Base-by-base conservation (phyloP, 805 yeast species). In the Ogataea ramenticola region DNA sequence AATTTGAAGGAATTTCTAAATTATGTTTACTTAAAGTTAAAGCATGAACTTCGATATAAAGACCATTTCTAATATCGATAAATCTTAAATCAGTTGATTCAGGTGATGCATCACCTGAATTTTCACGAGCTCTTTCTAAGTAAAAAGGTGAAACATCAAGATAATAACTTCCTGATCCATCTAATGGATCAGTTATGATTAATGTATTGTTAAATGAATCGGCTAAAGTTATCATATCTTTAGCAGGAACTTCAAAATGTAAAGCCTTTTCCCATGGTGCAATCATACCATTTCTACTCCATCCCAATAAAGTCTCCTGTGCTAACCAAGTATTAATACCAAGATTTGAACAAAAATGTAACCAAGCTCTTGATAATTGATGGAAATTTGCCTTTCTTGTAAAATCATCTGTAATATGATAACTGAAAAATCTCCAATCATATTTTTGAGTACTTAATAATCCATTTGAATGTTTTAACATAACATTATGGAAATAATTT, bases 341-440 rank as follows among this genome's bases (percentile, higher is more conserved):
- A 42, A 72, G 53, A 44, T 68, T 70, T 2, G 66, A 60, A 21
- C 71, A 58, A 43, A 75, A 66, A 43, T 66, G 67, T 19, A 71
- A 49, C 72, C 77, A 75, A 15, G 70, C 70, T 35, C 71, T 59
- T 14, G 70, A 65, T 36, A 73, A 50, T 43, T 67, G 67, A 46
- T 74, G 77, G 48, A 79, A 64, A n/a, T 48, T 41, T 3, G 76
- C 68, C 15, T 69, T 73, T 49, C 65, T 61, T 47, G 69, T 69
- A 36, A 62, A 64, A 32, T 61, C 52, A 33, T 60, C 61, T 29
- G 53, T 52, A n/a, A 70, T 58, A 33, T 68, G 61, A 40, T 64
- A 58, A 49, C 70, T 71, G 68, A 80, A 82, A 51, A 79, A 81
- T 46, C 86, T 68, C 84, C 86, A 80, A 58, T 82, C 88, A 52